Evolutionary conservation across 2,329 filamentous ascomycete species (phyloP), one percentile per base, ranked within the genome.

Genomic region (Trichoderma citrinoviride): DNA sequence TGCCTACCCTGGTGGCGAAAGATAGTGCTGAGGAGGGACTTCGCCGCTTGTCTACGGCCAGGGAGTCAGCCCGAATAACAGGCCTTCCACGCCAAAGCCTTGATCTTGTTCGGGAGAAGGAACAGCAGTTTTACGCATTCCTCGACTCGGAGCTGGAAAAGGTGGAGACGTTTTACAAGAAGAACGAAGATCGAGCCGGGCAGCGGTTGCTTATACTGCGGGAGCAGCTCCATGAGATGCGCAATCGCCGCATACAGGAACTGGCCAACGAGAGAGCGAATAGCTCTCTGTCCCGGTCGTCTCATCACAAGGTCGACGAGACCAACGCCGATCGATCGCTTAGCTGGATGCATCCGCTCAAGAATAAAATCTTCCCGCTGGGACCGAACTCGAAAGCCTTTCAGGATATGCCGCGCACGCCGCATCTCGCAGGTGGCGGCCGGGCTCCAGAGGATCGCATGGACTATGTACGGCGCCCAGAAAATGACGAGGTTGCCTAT

Each of bases 141-240:
- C 80, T 99, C 61, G 92, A 97, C 70, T 80, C 80, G 10, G 90
- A 99, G 77, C 81, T 99, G 15, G 83, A 88, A n/a, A 99, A 98
- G 77, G 92, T 99, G 12, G 93, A 99, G 74, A 78, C 81, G 0
- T 99, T 99, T 73, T 98, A 98, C 80, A 88, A 86, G 70, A 80
- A 86, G 69, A 97, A 97, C 74, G 95, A 99, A 74, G 85, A 91
- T 29, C 92, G 97, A 73, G 92, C 94, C 0, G 90, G 87, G 0
- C 80, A 88, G 62, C 86, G 93, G 2, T 79, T 97, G 25, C 79
- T 81, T 0, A 76, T 90, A 4, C 81, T 99, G 53, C 86, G 91
- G 47, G 87, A 93, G 58, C 95, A 99, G 75, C 82, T 99, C 37
- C 93, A 96, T 73, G 90, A 96, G 71, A 97, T 98, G 92, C 86